Evolutionary conservation across 2,329 filamentous ascomycete species (phyloP).

Genomic region (Cladophialophora psammophila): DNA sequence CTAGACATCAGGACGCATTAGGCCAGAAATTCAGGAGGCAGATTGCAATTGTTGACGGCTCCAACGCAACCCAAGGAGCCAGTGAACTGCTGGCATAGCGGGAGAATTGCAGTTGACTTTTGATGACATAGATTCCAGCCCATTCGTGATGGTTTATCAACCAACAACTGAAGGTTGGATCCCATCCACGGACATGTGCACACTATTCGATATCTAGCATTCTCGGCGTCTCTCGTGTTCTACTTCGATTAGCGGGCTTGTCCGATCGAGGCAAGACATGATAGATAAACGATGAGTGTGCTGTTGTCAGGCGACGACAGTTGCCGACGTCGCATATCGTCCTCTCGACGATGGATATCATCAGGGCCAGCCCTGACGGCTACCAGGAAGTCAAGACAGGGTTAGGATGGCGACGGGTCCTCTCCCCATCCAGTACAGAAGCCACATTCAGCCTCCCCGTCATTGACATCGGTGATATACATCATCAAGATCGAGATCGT

Average conservation of each 20-base stretch:
- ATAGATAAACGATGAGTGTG: conserved; percentile 2
- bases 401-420: conserved; percentile 29
- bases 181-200: conserved; percentile 38
- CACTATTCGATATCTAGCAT: background rate
- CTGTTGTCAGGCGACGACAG: background rate
- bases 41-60: too few species aligned
- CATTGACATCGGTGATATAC: conserved; percentile 58
- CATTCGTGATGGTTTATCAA: background rate
- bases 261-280: background rate
- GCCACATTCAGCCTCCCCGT: conserved; percentile 58
- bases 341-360: conserved; percentile 26
- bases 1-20: too few species aligned
- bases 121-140: background rate
- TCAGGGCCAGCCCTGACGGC: conserved; percentile 20
- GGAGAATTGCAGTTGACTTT: background rate
- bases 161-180: conserved; percentile 36
- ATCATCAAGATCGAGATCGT: conserved; percentile 44
- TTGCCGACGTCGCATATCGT: background rate
- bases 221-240: background rate
- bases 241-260: background rate
- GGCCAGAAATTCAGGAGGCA: too few species aligned
- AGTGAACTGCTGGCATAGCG: too few species aligned
- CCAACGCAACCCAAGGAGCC: too few species aligned
- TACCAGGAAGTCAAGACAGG: conserved; percentile 31
- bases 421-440: conserved; percentile 16